Percentiles rank a stretch among this genome's conserved stretches.
Evolutionary conservation across 23 red algal species (phyloP).

Genomic region (Gracilaria caudata): DNA sequence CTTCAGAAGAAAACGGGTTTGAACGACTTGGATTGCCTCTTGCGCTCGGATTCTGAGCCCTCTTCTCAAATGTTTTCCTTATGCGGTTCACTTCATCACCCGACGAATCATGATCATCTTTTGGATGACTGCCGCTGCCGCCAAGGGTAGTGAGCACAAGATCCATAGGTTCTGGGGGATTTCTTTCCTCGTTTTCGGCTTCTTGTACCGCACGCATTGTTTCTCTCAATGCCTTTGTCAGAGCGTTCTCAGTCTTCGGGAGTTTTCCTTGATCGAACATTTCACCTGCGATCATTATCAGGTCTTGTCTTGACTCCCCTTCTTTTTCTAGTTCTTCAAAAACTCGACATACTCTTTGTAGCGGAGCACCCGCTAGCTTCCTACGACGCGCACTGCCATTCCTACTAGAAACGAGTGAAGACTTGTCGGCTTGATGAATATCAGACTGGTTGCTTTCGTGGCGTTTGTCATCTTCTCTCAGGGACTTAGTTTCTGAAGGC

Average conservation of each 20-base stretch:
- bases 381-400: neutral
- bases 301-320: conserved; percentile 15
- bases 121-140: neutral
- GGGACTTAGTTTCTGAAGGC: neutral
- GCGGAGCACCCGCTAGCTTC: neutral
- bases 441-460: neutral
- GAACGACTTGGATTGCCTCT: too few species aligned
- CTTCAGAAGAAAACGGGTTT: neutral
- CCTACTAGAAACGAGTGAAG: neutral
- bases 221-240: conserved; percentile 14
- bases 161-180: neutral
- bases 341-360: conserved; percentile 22
- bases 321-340: conserved; percentile 29
- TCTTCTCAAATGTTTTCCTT: neutral
- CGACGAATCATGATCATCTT: neutral
- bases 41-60: neutral
- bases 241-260: conserved; percentile 11
- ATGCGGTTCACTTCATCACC: neutral
- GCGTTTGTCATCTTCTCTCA: neutral
- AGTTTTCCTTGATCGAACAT: conserved; percentile 40
- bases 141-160: neutral
- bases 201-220: conserved; percentile 9
- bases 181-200: conserved; percentile 4
- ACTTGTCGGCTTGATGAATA: neutral
- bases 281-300: conserved; percentile 31